These are phyloP conservation scores for Picochlorum sp. DNA, from an alignment of 139 green algal genomes.

Conservation along the genomic window DNA sequence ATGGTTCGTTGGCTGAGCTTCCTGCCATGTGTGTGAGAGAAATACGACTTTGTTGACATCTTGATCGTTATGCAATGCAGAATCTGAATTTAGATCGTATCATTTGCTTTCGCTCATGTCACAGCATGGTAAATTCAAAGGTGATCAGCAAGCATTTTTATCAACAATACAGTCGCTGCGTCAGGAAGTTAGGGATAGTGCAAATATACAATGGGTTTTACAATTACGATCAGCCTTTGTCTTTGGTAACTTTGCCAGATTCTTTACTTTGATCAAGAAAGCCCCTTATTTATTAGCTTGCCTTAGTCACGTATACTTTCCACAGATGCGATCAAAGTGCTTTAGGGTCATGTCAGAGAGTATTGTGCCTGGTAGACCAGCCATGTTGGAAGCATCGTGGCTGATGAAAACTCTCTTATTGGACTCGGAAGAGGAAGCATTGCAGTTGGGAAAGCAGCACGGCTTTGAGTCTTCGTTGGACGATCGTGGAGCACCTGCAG, in stretches of 20 bases:
- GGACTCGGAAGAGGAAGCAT: conserved; percentile 13
- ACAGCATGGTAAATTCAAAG: conserved; percentile 58
- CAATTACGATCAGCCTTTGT: conserved; percentile 11
- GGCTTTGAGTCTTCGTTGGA: conserved; percentile 3
- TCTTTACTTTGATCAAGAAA: conserved; percentile 38
- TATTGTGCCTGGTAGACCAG: conserved; percentile 2
- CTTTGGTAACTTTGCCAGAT: conserved; percentile 41
- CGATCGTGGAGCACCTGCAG: conserved; percentile 4
- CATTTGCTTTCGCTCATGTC: conserved; percentile 56
- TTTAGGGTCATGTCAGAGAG: conserved; percentile 16
- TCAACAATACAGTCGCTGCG: conserved; percentile 27
- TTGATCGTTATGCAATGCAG: conserved; percentile 12
- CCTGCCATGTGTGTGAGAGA: background rate
- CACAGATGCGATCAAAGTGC: conserved; percentile 17
- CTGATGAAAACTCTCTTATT: conserved; percentile 20
- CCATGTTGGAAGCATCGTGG: conserved; percentile 19
- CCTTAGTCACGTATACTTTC: conserved; percentile 52
- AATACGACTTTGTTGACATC: background rate
- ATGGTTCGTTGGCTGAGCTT: conserved; percentile 6
- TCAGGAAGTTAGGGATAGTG: conserved; percentile 21
- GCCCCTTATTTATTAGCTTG: conserved; percentile 61
- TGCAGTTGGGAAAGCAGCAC: conserved; percentile 7
- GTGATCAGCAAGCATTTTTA: conserved; percentile 25
- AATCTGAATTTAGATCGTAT: conserved; percentile 66
- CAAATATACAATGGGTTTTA: conserved; percentile 29